Evolutionary conservation across 495 filamentous ascomycete species (phyloP).

Genomic region (Podospora fimiseda): DNA sequence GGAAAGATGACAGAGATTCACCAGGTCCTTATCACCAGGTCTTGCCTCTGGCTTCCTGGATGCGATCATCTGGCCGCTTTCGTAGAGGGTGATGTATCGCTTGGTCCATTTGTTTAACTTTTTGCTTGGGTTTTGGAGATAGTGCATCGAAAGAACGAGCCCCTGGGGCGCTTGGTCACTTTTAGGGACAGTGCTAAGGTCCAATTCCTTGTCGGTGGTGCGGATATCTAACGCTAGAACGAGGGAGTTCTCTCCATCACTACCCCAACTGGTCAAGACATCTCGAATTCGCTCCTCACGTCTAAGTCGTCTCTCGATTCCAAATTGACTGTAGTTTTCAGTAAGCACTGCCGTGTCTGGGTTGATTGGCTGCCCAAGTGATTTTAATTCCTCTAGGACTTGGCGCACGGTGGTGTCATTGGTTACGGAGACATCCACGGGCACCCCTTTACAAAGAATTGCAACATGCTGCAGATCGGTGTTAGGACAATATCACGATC

Average conservation of each 20-base stretch:
- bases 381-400: constrained; percentile 54
- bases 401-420: constrained; percentile 70
- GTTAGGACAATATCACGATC: background rate
- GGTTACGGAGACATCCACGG: constrained; percentile 58
- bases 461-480: constrained; percentile 45
- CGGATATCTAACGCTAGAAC: constrained; percentile 41
- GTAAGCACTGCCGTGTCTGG: constrained; percentile 57
- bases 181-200: constrained; percentile 46
- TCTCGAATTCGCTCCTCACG: constrained; percentile 83
- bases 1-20: constrained; percentile 75
- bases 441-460: constrained; percentile 59
- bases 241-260: constrained; percentile 65
- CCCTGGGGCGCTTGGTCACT: constrained; percentile 50
- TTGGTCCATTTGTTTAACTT: constrained; percentile 81
- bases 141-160: constrained; percentile 63
- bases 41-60: constrained; percentile 59
- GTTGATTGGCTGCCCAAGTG: constrained; percentile 46
- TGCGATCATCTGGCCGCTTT: constrained; percentile 68
- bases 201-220: constrained; percentile 35
- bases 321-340: constrained; percentile 67
- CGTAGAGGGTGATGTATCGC: constrained; percentile 64
- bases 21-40: constrained; percentile 52
- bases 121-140: constrained; percentile 69
- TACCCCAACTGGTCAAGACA: constrained; percentile 87
- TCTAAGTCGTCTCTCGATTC: constrained; percentile 78